Conservation (phyloP, 495 filamentous ascomycete genomes). For the Delitschia confertaspora region DNA sequence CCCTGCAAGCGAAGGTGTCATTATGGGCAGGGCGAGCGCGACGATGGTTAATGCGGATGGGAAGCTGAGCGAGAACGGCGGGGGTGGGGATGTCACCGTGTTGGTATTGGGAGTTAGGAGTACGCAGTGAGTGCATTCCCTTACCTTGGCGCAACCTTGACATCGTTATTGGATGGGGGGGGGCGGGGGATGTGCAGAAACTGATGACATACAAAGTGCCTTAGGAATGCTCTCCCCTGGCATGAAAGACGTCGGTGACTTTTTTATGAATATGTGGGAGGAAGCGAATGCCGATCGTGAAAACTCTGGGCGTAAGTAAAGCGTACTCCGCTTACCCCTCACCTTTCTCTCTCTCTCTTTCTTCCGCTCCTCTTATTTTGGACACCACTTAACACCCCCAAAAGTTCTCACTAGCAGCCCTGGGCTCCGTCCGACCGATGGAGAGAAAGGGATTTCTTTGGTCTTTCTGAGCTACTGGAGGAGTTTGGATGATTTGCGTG, state of each 20-base stretch:
- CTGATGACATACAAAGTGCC: too few relatives aligned
- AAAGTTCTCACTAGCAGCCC: background rate
- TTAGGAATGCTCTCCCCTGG: too few relatives aligned
- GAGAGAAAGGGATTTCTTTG: slow-evolving; percentile 7
- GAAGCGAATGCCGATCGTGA: background rate
- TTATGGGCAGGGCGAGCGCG: background rate
- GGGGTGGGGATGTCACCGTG: background rate
- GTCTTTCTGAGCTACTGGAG: slow-evolving; percentile 10
- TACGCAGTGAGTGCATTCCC: too few relatives aligned
- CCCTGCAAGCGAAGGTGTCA: background rate
- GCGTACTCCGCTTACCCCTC: too few relatives aligned
- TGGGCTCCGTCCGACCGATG: slow-evolving; percentile 1
- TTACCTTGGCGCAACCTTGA: background rate
- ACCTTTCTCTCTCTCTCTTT: too few relatives aligned
- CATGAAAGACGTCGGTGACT: background rate
- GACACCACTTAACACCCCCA: too few relatives aligned
- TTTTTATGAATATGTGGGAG: slow-evolving; percentile 6
- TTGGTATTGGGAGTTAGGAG: slow-evolving; percentile 5
- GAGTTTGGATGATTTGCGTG: slow-evolving; percentile 7
- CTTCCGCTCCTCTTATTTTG: too few relatives aligned
- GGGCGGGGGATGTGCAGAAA: too few relatives aligned
- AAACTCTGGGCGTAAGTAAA: slow-evolving; percentile 6
- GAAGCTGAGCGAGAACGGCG: background rate
- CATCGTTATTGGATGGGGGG: too few relatives aligned
- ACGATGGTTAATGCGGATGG: background rate